A percentile compares a stretch with the other conserved stretches of the same genome.
Evolutionary conservation across 495 filamentous ascomycete species (phyloP).

Genomic region (Bryoglossum gracile): DNA sequence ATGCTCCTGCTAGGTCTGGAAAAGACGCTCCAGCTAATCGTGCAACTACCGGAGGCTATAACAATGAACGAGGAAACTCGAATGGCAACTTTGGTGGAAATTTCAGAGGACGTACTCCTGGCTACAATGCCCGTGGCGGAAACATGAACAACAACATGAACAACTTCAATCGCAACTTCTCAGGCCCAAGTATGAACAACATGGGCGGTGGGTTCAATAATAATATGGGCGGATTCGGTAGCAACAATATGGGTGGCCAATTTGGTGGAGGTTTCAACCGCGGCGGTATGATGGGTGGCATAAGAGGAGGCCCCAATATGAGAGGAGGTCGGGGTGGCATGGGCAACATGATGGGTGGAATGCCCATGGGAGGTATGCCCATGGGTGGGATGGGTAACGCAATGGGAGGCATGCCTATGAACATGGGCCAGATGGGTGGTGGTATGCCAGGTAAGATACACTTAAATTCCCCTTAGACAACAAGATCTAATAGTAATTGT

Average conservation of each 20-base stretch:
- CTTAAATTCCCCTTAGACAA: too few species aligned
- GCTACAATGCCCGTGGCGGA: conserved; percentile 28
- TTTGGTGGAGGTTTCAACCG: conserved; percentile 48
- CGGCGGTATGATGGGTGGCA: conserved; percentile 62
- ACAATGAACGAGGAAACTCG: conserved; percentile 33
- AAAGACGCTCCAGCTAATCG: conserved; percentile 52
- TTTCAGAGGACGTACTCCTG: conserved; percentile 27
- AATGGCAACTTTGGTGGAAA: conserved; percentile 35
- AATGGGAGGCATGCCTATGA: conserved; percentile 40
- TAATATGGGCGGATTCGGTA: conserved; percentile 59
- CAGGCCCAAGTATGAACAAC: conserved; percentile 28
- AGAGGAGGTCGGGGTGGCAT: conserved; percentile 64
- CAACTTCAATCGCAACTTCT: conserved; percentile 29
- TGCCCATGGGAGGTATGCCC: conserved; percentile 57
- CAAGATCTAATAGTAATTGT: too few species aligned
- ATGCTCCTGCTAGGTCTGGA: conserved; percentile 67
- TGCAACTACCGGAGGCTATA: conserved; percentile 25
- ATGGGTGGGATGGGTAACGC: conserved; percentile 37
- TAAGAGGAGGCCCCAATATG: conserved; percentile 66
- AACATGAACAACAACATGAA: conserved; percentile 28
- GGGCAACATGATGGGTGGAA: conserved; percentile 58
- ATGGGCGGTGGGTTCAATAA: conserved; percentile 47
- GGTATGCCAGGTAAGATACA: conserved; percentile 40
- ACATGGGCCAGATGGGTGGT: conserved; percentile 51
- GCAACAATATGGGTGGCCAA: conserved; percentile 45